Evolutionary conservation across 2,329 filamentous ascomycete genomes (phyloP), one percentile per base, ranked within the genome.

Genomic region (Colletotrichum shisoi): DNA sequence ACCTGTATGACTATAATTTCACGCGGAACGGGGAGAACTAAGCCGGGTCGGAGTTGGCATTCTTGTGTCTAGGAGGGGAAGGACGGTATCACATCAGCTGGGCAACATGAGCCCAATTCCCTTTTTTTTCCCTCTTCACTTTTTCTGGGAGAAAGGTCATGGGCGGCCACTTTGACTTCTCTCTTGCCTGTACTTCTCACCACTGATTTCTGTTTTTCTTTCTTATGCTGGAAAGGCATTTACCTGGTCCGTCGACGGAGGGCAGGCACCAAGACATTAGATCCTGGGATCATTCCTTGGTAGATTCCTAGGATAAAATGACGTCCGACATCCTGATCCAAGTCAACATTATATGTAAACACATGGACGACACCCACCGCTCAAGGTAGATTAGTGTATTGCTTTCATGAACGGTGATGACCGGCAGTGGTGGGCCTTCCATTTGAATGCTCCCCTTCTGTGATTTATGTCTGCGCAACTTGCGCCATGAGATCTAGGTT

Each of bases 161-260:
- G 45, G 17, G 2, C 39, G 24, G 19, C 19, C 19, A 34, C 21
- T 19, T 37, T 57, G 12, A 13, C 34, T 54, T 62, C 31, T 56
- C 46, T 52, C 44, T 51, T 62, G 58, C 58, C 51, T 68, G 62
- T 63, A 57, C 62, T 64, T 59, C 60, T 63, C 31, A 45, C 46
- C 17, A 45, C 21, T 49, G 56, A 51, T 52, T 67, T 52, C 67
- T 46, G 8, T 53, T 59, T 66, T 48, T 40, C 53, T 65, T 48
- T 69, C 61, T 67, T 34, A 34, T 34, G 46, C 54, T 53, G 21
- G 40, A 27, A 34, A 31, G 42, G 48, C 45, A 42, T 48, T 37
- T 49, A 27, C 48, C 42, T 57, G 48, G 40, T 53, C 27, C 40
- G 60, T 37, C 44, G 46, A 34, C 59, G 27, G 48, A 45, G 21